Evolutionary conservation across 805 yeast genomes (phyloP).

Genomic region (Starmerella cellae): DNA sequence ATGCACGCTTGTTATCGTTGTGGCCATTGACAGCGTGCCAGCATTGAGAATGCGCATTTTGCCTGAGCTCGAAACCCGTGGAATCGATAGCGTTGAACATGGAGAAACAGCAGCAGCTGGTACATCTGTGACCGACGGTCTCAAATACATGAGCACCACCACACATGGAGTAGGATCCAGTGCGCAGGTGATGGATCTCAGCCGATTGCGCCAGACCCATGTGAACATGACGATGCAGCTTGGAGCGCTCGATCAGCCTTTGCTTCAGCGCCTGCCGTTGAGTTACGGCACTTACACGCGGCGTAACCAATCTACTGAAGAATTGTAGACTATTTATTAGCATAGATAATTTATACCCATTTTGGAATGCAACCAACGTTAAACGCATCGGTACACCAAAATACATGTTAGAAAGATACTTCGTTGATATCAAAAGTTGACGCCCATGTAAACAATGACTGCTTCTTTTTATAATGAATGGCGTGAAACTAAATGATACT

Average conservation of each 20-base stretch:
- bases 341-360: too few species aligned
- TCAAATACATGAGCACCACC: background rate
- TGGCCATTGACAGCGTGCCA: slow-evolving; percentile 61
- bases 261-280: slow-evolving; percentile 17
- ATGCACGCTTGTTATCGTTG: slow-evolving; percentile 55
- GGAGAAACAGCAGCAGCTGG: slow-evolving; percentile 59
- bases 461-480: too few species aligned
- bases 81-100: slow-evolving; percentile 80
- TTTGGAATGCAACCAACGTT: too few species aligned
- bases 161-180: background rate
- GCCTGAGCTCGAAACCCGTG: slow-evolving; percentile 71
- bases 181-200: background rate
- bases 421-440: too few species aligned
- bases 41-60: slow-evolving; percentile 67
- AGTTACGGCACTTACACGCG: slow-evolving; percentile 16
- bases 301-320: background rate
- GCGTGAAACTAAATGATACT: too few species aligned
- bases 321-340: too few species aligned
- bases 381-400: too few species aligned
- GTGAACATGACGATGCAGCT: slow-evolving; percentile 20
- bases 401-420: too few species aligned
- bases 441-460: too few species aligned
- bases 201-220: slow-evolving; percentile 15
- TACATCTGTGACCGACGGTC: background rate
- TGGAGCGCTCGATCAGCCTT: slow-evolving; percentile 18